Conservation (phyloP, 176 grass and related monocot species). For the Paspalum vaginatum region DNA sequence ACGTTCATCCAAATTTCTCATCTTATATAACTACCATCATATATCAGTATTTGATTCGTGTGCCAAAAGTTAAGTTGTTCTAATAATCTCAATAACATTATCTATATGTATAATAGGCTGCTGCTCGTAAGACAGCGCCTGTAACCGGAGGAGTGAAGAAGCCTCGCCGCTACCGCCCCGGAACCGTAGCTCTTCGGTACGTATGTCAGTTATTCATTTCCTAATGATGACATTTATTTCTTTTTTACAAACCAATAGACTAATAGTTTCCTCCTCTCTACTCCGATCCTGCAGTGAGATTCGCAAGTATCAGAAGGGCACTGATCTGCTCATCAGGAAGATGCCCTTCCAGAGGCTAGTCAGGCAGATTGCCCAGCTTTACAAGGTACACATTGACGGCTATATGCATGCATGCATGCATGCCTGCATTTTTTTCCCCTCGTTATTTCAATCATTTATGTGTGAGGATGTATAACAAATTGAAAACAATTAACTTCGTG, state of each 20-base stretch:
- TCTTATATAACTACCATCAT: background rate
- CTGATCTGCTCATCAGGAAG: background rate
- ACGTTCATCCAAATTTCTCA: background rate
- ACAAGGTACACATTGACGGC: background rate
- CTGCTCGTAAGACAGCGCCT: background rate
- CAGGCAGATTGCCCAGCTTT: background rate
- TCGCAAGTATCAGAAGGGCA: background rate
- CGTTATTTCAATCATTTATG: background rate
- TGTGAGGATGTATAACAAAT: background rate
- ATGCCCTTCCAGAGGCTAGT: slow-evolving; percentile 3
- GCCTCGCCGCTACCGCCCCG: slow-evolving; percentile 12
- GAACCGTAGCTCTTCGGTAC: slow-evolving; percentile 8
- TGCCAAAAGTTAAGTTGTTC: too few species aligned
- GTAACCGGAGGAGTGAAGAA: slow-evolving; percentile 3
- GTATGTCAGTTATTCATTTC: too few species aligned
- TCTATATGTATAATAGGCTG: background rate
- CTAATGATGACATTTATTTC: background rate
- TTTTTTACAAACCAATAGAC: background rate
- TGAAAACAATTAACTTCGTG: too few species aligned
- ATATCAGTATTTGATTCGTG: too few species aligned
- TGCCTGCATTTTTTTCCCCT: background rate
- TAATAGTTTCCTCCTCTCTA: background rate
- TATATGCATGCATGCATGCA: background rate
- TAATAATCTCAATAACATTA: too few species aligned
- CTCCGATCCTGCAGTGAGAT: background rate